Evolutionary conservation across 345 rosid species (phyloP).

Genomic region (Garcia nutans): DNA sequence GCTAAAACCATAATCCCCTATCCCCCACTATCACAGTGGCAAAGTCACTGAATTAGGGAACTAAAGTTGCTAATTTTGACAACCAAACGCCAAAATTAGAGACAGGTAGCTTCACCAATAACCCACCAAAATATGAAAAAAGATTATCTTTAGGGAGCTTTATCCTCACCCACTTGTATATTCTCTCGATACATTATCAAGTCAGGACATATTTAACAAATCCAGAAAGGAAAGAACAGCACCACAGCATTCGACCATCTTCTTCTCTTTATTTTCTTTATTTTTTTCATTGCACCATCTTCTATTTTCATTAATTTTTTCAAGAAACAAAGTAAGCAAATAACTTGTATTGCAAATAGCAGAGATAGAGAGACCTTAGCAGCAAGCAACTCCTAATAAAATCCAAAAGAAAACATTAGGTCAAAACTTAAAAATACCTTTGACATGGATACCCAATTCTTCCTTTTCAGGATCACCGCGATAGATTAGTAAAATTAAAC

Average conservation of each 20-base stretch:
- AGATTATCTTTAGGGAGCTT: neutral
- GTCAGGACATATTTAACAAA: neutral
- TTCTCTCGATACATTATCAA: neutral
- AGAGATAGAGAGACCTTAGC: neutral
- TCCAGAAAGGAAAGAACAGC: neutral
- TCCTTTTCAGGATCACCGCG: constrained; percentile 3
- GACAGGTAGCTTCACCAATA: neutral
- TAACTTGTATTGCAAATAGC: neutral
- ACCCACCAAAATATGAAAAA: neutral
- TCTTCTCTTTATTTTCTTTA: too few species aligned
- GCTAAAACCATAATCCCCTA: neutral
- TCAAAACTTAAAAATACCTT: constrained; percentile 11
- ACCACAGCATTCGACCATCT: neutral
- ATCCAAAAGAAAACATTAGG: neutral
- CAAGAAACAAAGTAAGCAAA: neutral
- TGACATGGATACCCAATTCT: constrained; percentile 5
- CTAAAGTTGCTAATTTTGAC: neutral
- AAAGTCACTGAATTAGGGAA: neutral
- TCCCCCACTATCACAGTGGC: neutral
- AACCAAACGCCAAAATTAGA: neutral
- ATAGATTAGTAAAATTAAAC: neutral
- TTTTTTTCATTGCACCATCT: neutral
- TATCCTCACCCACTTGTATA: neutral
- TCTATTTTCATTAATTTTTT: neutral
- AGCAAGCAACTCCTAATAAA: neutral